These are phyloP conservation scores for Trichoderma koningiopsis DNA, from an alignment of 2,329 filamentous ascomycete species.

Conservation along the genomic window DNA sequence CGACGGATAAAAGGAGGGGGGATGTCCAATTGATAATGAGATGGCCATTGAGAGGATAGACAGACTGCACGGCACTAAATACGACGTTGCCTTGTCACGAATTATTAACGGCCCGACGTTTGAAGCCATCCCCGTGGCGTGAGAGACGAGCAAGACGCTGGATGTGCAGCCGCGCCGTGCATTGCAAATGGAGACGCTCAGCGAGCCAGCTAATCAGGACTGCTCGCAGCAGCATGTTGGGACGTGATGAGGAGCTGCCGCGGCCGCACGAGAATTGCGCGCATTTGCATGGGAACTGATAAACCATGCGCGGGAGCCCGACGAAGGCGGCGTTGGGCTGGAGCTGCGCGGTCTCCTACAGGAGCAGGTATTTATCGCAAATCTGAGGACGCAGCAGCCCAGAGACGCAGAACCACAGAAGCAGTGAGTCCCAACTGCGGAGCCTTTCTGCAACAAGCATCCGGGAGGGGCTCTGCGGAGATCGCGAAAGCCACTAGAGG, in stretches of 20 bases:
- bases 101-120: slow-evolving; percentile 19
- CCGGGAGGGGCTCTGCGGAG: not conserved
- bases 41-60: slow-evolving; percentile 9
- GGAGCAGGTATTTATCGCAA: not conserved
- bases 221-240: slow-evolving; percentile 8
- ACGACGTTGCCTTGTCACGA: slow-evolving; percentile 14
- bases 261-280: slow-evolving; percentile 18
- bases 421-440: slow-evolving; percentile 24
- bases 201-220: slow-evolving; percentile 6
- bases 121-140: slow-evolving; percentile 14
- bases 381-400: not conserved
- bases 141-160: not conserved
- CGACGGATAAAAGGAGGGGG: slow-evolving; percentile 7
- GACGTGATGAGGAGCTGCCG: slow-evolving; percentile 21
- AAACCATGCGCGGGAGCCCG: slow-evolving; percentile 18
- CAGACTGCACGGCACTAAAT: not conserved
- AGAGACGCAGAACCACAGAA: slow-evolving; percentile 1
- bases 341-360: not conserved
- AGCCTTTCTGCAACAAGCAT: slow-evolving; percentile 11
- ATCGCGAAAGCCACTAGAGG: not conserved
- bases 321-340: slow-evolving; percentile 17
- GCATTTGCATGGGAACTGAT: slow-evolving; percentile 18
- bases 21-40: slow-evolving; percentile 1
- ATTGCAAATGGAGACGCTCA: slow-evolving; percentile 2
- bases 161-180: slow-evolving; percentile 13